Base-by-base conservation (phyloP, 805 yeast species). In the Saturnispora besseyi region DNA sequence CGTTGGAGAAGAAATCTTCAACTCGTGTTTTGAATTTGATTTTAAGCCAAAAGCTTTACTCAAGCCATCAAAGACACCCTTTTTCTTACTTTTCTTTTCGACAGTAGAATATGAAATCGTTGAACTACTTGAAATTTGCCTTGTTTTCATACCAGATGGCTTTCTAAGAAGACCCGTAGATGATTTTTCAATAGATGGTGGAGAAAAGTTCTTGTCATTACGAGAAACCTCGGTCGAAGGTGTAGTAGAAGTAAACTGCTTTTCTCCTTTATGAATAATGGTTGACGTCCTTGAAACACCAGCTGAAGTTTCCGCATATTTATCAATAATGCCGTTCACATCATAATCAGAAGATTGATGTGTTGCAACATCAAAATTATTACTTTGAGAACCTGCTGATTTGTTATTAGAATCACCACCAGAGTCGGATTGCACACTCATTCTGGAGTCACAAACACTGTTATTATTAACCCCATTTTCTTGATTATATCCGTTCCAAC, bases 1-100 rank as follows among this genome's bases (percentile, higher is more conserved):
- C 64, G 84, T 88, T 0, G 99, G 99, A 0, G 88, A 82, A n/a
- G 96, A 86, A 46, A 91, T 93, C 56, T 80, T 80, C 37, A 74
- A 58, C 7, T 58, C 52, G 22, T 49, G 55, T 12, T 62, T 50
- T 9, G 57, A 46, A 22, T 21, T 44, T 33, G 56, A 48, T 22
- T 38, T 60, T 4, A 59, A 53, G 13, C 63, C 64, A 55, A 74
- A 67, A 33, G 69, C 77, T 45, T 55, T 55, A 3, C 81, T 66
- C 48, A 84, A 72, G 2, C 79, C 83, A 5, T 81, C 84, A 52
- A 77, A 76, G 50, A 81, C 75, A 50, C 78, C 72, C 53, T 71
- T 75, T 1, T 78, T 75, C 54, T 73, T 74, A 54, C 71, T 73
- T 48, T 74, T 62, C 24, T 62, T 49, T 40, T 32, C 41, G 5